Evolutionary conservation across 805 yeast genomes (phyloP).

Genomic region (Metschnikowia hibisci): DNA sequence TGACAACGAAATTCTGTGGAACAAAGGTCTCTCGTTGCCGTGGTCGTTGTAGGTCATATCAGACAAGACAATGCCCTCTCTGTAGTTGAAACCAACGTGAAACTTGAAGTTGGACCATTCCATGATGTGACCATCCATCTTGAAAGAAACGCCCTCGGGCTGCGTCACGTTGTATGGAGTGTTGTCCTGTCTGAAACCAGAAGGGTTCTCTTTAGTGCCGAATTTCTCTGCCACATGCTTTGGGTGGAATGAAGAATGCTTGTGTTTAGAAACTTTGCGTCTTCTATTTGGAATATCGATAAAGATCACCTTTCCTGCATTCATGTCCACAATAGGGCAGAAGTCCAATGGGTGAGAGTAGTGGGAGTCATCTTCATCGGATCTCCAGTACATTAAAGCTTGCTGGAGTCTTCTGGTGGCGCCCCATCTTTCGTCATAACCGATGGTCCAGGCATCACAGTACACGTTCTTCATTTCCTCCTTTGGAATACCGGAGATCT

Average conservation of each 20-base stretch:
- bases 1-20: slow-evolving; percentile 72
- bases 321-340: slow-evolving; percentile 78
- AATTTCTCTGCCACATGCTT: slow-evolving; percentile 56
- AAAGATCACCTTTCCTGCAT: slow-evolving; percentile 60
- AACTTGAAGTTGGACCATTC: slow-evolving; percentile 74
- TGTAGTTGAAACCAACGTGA: slow-evolving; percentile 80
- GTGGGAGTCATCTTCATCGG: slow-evolving; percentile 72
- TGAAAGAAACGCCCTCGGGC: slow-evolving; percentile 80
- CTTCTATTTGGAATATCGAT: slow-evolving; percentile 75
- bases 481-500: slow-evolving; percentile 62
- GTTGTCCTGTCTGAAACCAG: slow-evolving; percentile 55
- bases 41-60: slow-evolving; percentile 74
- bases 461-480: slow-evolving; percentile 56
- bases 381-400: slow-evolving; percentile 75
- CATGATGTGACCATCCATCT: slow-evolving; percentile 63
- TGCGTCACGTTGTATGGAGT: slow-evolving; percentile 70
- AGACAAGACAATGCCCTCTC: slow-evolving; percentile 78
- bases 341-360: slow-evolving; percentile 76
- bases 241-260: slow-evolving; percentile 70
- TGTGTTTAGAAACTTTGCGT: slow-evolving; percentile 63
- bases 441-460: slow-evolving; percentile 70
- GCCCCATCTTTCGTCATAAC: slow-evolving; percentile 77
- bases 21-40: slow-evolving; percentile 66
- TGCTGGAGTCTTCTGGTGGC: slow-evolving; percentile 71
- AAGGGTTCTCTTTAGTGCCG: slow-evolving; percentile 45